phyloP scores from a whole-genome alignment of 345 rosid genomes.

The Garcia nutans region DNA sequence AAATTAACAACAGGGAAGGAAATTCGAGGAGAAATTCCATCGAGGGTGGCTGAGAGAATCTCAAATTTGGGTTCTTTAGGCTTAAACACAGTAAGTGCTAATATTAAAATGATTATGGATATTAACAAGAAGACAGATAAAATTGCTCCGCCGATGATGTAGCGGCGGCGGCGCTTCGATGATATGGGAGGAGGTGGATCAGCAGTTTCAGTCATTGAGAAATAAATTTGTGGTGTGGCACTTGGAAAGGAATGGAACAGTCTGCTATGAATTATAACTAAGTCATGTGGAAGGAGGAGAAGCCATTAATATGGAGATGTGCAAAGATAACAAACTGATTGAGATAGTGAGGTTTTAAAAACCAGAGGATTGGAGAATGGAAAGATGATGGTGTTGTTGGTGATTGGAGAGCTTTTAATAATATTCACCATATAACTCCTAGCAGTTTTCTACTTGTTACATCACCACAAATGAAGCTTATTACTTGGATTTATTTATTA shows the following conservation, averaged over 20 bases:
- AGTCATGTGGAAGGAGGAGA: background rate
- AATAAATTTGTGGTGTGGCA: background rate
- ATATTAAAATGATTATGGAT: slow-evolving; percentile 30
- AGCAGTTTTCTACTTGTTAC: background rate
- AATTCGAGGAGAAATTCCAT: slow-evolving; percentile 45
- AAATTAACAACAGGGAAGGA: slow-evolving; percentile 32
- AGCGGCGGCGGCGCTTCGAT: slow-evolving; percentile 22
- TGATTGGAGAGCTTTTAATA: background rate
- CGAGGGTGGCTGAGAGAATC: slow-evolving; percentile 39
- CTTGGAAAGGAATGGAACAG: background rate
- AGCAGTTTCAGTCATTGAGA: slow-evolving; percentile 11
- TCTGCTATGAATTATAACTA: background rate
- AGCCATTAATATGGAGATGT: background rate
- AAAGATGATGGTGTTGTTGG: background rate
- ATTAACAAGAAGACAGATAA: slow-evolving; percentile 27
- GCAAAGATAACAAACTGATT: background rate
- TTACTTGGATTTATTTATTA: background rate
- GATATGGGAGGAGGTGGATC: background rate
- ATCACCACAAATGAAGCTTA: background rate
- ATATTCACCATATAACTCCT: background rate
- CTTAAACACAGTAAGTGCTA: slow-evolving; percentile 50
- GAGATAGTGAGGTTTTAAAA: background rate
- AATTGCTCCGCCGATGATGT: slow-evolving; percentile 16
- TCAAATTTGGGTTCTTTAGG: slow-evolving; percentile 29
- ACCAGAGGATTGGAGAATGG: too few relatives aligned